These are phyloP conservation scores for Entonaema liquescens DNA, from an alignment of 495 filamentous ascomycete species.

Conservation along the genomic window DNA sequence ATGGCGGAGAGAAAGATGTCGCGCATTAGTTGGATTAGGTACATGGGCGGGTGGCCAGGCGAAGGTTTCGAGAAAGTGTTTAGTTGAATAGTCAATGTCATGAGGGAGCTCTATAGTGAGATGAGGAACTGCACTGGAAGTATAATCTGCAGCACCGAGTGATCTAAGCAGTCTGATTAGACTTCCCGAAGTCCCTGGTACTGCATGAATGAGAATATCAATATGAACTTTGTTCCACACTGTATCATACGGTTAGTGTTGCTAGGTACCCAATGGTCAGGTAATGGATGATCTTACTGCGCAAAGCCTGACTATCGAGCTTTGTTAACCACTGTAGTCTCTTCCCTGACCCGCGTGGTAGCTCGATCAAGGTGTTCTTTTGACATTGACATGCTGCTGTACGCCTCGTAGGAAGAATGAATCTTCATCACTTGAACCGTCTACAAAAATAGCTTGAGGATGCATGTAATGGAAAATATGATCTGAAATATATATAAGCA, in stretches of 20 bases:
- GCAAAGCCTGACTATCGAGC: constrained; percentile 75
- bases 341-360: constrained; percentile 67
- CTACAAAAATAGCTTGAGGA: constrained; percentile 64
- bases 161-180: constrained; percentile 77
- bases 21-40: constrained; percentile 47
- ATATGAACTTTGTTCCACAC: constrained; percentile 78
- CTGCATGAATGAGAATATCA: constrained; percentile 81
- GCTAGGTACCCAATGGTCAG: neutral
- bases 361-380: constrained; percentile 66
- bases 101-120: constrained; percentile 83
- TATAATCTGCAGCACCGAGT: constrained; percentile 76
- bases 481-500: constrained; percentile 41
- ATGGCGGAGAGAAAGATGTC: constrained; percentile 73
- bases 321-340: constrained; percentile 78
- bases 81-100: constrained; percentile 67
- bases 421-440: constrained; percentile 60
- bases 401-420: constrained; percentile 64
- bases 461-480: constrained; percentile 65
- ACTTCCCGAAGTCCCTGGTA: constrained; percentile 71
- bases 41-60: constrained; percentile 67
- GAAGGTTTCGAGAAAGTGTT: constrained; percentile 66
- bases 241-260: constrained; percentile 47
- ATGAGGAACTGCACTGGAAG: constrained; percentile 67
- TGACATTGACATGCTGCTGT: constrained; percentile 52
- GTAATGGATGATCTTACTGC: constrained; percentile 55